Evolutionary conservation across 805 yeast species (phyloP).

Genomic region (Cephaloascus fragrans): DNA sequence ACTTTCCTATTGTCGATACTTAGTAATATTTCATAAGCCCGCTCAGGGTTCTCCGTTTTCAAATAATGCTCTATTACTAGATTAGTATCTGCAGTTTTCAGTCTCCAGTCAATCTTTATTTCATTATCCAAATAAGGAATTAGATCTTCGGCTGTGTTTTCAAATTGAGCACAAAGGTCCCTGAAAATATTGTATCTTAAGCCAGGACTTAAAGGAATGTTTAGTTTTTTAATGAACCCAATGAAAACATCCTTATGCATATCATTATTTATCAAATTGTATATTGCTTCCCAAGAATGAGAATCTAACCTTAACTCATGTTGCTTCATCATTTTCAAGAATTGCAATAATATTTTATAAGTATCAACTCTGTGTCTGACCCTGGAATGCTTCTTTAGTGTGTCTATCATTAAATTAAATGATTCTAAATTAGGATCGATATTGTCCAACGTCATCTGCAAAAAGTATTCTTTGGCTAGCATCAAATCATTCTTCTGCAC

Average conservation of each 20-base stretch:
- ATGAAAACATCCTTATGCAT: neutral
- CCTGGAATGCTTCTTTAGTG: neutral
- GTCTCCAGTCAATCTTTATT: neutral
- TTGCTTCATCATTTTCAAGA: neutral
- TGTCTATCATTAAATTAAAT: neutral
- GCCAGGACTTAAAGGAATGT: too few relatives aligned
- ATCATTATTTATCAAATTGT: neutral
- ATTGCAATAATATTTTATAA: neutral
- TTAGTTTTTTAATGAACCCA: neutral
- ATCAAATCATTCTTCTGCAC: slow-evolving; percentile 26
- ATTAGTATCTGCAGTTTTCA: neutral
- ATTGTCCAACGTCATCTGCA: slow-evolving; percentile 21
- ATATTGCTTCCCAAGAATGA: neutral
- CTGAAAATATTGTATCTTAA: too few relatives aligned
- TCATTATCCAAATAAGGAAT: neutral
- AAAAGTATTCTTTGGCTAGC: slow-evolving; percentile 26
- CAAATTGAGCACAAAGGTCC: too few relatives aligned
- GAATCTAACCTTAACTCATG: neutral
- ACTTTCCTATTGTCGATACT: neutral
- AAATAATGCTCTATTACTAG: neutral
- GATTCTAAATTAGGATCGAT: neutral
- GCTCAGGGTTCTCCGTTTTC: neutral
- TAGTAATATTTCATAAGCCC: neutral
- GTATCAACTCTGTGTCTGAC: neutral
- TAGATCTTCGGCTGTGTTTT: neutral